Conservation (phyloP, 768 basidiomycete species). For the Tylopilus intermedius region DNA sequence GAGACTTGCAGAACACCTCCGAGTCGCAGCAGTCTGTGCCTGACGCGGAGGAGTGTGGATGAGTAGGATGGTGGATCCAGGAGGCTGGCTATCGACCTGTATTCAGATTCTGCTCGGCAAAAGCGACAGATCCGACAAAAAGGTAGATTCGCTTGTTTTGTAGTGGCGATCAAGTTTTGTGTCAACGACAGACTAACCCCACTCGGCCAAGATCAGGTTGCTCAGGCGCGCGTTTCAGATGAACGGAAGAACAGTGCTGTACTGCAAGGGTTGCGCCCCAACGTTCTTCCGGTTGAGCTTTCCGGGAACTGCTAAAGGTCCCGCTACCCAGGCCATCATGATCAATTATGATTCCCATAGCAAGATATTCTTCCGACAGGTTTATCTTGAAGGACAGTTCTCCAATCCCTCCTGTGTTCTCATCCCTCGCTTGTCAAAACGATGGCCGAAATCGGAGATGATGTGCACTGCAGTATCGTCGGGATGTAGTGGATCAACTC, state of each 20-base stretch:
- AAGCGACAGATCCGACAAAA: too few relatives aligned
- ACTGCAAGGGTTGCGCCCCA: neutral
- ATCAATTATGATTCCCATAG: neutral
- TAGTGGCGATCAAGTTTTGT: neutral
- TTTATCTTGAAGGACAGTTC: neutral
- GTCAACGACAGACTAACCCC: neutral
- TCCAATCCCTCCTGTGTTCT: neutral
- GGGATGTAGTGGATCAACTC: neutral
- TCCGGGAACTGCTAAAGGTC: neutral
- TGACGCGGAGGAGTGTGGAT: too few relatives aligned
- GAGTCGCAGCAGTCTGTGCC: constrained; percentile 33
- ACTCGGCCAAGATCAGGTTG: neutral
- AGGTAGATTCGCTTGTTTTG: neutral
- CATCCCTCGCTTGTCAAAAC: neutral
- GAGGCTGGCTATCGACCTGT: too few relatives aligned
- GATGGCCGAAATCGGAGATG: neutral
- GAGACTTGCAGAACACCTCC: constrained; percentile 57
- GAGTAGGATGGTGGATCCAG: too few relatives aligned
- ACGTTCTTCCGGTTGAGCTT: neutral
- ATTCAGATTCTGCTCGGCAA: too few relatives aligned
- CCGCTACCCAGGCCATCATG: neutral
- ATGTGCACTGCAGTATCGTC: neutral
- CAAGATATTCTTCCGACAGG: neutral
- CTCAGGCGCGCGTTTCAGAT: neutral
- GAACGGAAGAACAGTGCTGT: neutral